Percentiles rank a stretch among this genome's conserved stretches.
Conservation (phyloP, 2,329 filamentous ascomycete species). For the Cladophialophora chaetospira region DNA sequence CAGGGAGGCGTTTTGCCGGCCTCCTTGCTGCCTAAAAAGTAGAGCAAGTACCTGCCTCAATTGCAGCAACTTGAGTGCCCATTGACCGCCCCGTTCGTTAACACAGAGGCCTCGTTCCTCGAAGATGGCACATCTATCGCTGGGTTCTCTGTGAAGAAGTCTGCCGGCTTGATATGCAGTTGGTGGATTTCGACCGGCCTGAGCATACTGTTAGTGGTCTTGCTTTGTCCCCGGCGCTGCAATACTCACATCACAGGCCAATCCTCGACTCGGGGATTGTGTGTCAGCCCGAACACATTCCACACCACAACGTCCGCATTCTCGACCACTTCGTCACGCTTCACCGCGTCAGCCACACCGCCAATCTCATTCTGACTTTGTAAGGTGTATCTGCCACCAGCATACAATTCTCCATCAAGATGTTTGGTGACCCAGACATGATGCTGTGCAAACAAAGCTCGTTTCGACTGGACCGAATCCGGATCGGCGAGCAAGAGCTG, state of each 20-base stretch:
- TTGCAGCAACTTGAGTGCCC: background rate
- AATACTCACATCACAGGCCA: constrained; percentile 51
- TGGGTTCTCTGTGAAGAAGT: constrained; percentile 58
- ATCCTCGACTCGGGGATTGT: constrained; percentile 55
- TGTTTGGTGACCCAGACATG: constrained; percentile 57
- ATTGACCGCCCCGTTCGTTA: constrained; percentile 19
- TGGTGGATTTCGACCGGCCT: constrained; percentile 51
- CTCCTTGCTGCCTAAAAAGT: too few species aligned
- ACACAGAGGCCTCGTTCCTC: constrained; percentile 38
- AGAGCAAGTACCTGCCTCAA: too few species aligned
- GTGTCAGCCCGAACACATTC: constrained; percentile 54
- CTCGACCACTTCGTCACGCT: constrained; percentile 45
- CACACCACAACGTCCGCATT: constrained; percentile 54
- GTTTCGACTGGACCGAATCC: constrained; percentile 46
- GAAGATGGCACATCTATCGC: constrained; percentile 55
- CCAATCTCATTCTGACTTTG: constrained; percentile 48
- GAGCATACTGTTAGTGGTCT: background rate
- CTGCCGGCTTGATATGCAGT: constrained; percentile 51
- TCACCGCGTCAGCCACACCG: constrained; percentile 48
- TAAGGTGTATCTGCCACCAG: constrained; percentile 52
- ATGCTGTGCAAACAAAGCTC: constrained; percentile 53
- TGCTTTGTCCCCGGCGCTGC: background rate
- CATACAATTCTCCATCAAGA: constrained; percentile 52
- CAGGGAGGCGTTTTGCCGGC: too few species aligned
- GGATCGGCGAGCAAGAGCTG: constrained; percentile 53